Conservation (phyloP, 495 filamentous ascomycete genomes). For the Lepidopterella palustris region DNA sequence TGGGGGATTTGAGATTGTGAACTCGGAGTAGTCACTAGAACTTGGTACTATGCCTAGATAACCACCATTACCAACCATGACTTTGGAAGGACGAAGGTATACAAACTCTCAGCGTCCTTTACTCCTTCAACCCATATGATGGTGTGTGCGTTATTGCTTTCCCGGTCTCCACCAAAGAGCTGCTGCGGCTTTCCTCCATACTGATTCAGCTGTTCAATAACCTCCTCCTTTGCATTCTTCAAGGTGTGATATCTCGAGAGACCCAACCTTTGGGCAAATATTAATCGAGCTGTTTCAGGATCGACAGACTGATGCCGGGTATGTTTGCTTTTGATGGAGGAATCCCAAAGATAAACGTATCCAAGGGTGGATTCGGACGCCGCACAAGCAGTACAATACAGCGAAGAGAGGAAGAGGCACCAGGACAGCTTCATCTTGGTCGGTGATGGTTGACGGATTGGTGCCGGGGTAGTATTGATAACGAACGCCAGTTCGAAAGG, state of each 20-base stretch:
- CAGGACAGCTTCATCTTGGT: conserved; percentile 28
- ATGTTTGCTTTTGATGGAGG: background rate
- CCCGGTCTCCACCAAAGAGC: conserved; percentile 38
- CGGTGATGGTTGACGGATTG: background rate
- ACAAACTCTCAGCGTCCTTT: conserved; percentile 40
- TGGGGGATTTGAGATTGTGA: conserved; percentile 21
- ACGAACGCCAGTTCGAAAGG: conserved; percentile 9
- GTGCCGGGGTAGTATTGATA: conserved; percentile 8
- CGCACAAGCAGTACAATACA: conserved; percentile 11
- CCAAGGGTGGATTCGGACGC: conserved; percentile 9
- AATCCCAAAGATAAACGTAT: conserved; percentile 33
- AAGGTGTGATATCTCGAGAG: conserved; percentile 47
- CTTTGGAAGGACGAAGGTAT: background rate
- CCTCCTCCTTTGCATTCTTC: conserved; percentile 40
- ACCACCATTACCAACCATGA: background rate
- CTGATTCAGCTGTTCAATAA: conserved; percentile 43
- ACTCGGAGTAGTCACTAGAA: background rate
- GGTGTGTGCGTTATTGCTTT: conserved; percentile 27
- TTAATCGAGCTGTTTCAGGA: conserved; percentile 45
- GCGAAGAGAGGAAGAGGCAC: conserved; percentile 15
- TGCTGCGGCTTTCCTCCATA: conserved; percentile 40
- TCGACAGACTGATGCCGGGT: conserved; percentile 22
- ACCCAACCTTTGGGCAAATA: conserved; percentile 51
- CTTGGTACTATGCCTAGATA: conserved; percentile 3
- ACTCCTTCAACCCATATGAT: conserved; percentile 48